Evolutionary conservation across 73 alveolate genomes (phyloP).

Genomic region (Durusdinium trenchii): DNA sequence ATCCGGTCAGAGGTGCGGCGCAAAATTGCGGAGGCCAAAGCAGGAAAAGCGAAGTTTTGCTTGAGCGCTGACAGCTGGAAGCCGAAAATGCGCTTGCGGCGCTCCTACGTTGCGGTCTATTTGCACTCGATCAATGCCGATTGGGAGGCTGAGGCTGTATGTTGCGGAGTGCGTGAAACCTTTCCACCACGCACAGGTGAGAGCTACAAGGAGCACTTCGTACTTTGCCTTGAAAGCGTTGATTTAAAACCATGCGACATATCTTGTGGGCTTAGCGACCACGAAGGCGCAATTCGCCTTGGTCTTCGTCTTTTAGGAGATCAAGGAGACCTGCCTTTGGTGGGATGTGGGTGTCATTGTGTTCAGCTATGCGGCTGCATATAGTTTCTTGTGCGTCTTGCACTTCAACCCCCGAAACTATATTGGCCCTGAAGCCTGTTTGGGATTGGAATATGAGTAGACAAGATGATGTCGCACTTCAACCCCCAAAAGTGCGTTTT

Average conservation of each 20-base stretch:
- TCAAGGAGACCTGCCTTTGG: background rate
- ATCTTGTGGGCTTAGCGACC: background rate
- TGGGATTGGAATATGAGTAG: too few species aligned
- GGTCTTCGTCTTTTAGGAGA: background rate
- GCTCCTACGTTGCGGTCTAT: conserved; percentile 5
- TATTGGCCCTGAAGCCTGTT: too few species aligned
- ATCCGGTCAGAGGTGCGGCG: background rate
- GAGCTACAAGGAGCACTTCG: background rate
- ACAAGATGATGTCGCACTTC: too few species aligned
- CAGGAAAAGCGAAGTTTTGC: background rate
- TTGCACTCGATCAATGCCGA: background rate
- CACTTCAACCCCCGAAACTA: too few species aligned
- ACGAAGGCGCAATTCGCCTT: background rate
- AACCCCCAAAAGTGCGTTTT: too few species aligned
- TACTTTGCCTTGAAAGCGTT: background rate
- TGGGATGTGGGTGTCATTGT: background rate
- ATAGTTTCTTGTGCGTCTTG: too few species aligned
- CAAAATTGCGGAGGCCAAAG: background rate
- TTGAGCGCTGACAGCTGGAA: background rate
- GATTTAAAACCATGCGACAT: background rate
- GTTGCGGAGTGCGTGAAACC: background rate
- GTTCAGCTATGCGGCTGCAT: background rate
- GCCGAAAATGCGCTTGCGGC: conserved; percentile 17
- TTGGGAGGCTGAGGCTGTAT: background rate
- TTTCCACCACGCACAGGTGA: conserved; percentile 10